phyloP scores from a whole-genome alignment of 228 moss, liverwort and hornwort species.

The Sphagnum fallax region DNA sequence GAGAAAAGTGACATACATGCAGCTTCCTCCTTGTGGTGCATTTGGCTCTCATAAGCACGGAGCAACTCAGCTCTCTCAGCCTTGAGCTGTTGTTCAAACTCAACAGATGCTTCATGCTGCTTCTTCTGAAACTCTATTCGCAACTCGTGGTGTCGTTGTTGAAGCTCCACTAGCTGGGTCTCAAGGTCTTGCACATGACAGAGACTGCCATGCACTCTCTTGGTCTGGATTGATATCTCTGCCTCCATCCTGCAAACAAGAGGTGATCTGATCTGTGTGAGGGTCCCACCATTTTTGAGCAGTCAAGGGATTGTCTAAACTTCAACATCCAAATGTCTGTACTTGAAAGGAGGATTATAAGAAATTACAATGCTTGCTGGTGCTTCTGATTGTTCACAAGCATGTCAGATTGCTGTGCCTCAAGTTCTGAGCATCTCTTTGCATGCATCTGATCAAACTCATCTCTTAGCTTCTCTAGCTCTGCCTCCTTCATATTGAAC shows the following conservation, averaged over 20 bases:
- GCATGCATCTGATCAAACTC: slow-evolving; percentile 61
- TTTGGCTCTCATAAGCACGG: slow-evolving; percentile 33
- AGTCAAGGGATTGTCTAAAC: neutral
- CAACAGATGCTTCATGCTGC: slow-evolving; percentile 38
- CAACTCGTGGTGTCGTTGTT: slow-evolving; percentile 50
- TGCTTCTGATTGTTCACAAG: slow-evolving; percentile 43
- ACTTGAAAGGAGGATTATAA: neutral
- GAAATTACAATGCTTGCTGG: slow-evolving; percentile 47
- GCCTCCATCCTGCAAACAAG: slow-evolving; percentile 28
- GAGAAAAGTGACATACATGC: neutral
- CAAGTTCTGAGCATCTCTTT: slow-evolving; percentile 54
- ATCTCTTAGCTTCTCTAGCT: slow-evolving; percentile 56
- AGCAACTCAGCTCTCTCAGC: slow-evolving; percentile 33
- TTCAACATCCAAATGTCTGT: neutral
- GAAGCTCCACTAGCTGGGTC: slow-evolving; percentile 36
- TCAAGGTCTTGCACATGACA: slow-evolving; percentile 48
- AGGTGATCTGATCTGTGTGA: neutral
- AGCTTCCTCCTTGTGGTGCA: slow-evolving; percentile 12
- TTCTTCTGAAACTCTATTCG: slow-evolving; percentile 47
- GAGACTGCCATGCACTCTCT: slow-evolving; percentile 48
- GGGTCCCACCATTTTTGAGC: no score
- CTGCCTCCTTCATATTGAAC: slow-evolving; percentile 43
- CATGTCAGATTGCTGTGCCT: slow-evolving; percentile 54
- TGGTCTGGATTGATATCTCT: slow-evolving; percentile 27
- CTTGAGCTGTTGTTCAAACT: slow-evolving; percentile 47